Percentiles rank a stretch among this genome's conserved stretches.
Conservation (phyloP, 1,284 basidiomycete genomes). For the Volvariella surrecta region DNA sequence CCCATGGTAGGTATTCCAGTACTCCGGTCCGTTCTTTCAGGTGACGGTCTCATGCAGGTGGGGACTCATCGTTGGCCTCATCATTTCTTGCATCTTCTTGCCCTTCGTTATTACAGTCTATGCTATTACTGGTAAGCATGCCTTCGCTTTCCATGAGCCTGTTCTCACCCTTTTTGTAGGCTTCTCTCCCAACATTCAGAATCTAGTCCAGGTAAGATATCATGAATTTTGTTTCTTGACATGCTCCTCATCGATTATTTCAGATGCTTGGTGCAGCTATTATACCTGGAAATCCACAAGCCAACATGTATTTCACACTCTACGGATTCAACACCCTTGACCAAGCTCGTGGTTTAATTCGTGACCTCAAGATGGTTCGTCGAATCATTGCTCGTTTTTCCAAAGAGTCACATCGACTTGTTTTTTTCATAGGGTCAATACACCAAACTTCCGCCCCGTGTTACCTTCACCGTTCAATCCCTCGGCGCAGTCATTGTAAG, state of each 20-base stretch:
- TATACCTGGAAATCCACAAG: conserved; percentile 50
- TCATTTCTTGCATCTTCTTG: conserved; percentile 42
- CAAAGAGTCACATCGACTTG: background rate
- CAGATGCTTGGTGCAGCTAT: conserved; percentile 53
- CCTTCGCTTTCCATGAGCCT: no score
- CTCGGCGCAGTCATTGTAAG: conserved; percentile 36
- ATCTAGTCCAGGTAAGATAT: conserved; percentile 33
- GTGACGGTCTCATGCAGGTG: conserved; percentile 18
- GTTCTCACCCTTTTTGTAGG: conserved; percentile 44
- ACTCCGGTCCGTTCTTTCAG: background rate
- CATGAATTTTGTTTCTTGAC: background rate
- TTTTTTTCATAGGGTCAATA: conserved; percentile 25
- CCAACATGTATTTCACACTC: conserved; percentile 52
- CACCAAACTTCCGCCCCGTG: conserved; percentile 58
- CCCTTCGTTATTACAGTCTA: conserved; percentile 49
- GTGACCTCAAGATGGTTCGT: conserved; percentile 55
- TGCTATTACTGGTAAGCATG: conserved; percentile 36
- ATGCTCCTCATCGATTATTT: background rate
- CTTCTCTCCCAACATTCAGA: conserved; percentile 36
- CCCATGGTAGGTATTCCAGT: conserved; percentile 14
- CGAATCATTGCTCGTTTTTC: no score
- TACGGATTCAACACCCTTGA: conserved; percentile 39
- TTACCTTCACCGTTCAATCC: conserved; percentile 57
- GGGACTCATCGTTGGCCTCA: conserved; percentile 33
- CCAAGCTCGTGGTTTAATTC: conserved; percentile 37